A percentile compares a stretch with the other conserved stretches of the same genome.
These are phyloP conservation scores for Ceratocystis destructans DNA, from an alignment of 2,329 filamentous ascomycete species.

Conservation along the genomic window DNA sequence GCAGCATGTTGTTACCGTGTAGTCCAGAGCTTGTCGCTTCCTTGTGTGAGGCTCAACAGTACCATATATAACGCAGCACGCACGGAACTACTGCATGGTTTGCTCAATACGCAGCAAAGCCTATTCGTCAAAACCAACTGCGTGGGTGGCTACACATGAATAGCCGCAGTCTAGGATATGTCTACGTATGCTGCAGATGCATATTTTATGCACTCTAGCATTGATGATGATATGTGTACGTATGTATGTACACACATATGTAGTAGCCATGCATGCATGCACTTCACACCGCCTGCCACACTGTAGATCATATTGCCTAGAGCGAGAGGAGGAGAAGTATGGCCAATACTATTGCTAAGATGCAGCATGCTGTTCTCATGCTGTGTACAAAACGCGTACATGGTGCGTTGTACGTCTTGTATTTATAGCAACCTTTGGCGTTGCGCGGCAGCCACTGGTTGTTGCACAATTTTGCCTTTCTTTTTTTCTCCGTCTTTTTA, in stretches of 20 bases:
- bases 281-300: conserved; percentile 2
- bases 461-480: not conserved
- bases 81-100: not conserved
- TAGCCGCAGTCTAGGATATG: not conserved
- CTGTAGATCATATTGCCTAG: not conserved
- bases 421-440: not conserved
- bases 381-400: not conserved
- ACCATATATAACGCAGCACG: too few species aligned
- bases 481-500: not conserved
- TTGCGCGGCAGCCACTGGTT: not conserved
- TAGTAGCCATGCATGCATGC: not conserved
- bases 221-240: not conserved
- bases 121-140: not conserved
- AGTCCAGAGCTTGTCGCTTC: not conserved
- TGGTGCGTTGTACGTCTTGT: not conserved
- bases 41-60: conserved; percentile 2
- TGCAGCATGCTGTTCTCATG: not conserved
- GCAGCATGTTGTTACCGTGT: not conserved
- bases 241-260: not conserved
- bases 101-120: not conserved
- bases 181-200: not conserved
- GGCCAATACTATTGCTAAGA: not conserved
- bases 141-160: not conserved
- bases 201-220: not conserved
- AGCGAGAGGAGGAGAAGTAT: not conserved